These are phyloP conservation scores for Erodium trifolium DNA, from an alignment of 441 rosid genomes.

Conservation along the genomic window DNA sequence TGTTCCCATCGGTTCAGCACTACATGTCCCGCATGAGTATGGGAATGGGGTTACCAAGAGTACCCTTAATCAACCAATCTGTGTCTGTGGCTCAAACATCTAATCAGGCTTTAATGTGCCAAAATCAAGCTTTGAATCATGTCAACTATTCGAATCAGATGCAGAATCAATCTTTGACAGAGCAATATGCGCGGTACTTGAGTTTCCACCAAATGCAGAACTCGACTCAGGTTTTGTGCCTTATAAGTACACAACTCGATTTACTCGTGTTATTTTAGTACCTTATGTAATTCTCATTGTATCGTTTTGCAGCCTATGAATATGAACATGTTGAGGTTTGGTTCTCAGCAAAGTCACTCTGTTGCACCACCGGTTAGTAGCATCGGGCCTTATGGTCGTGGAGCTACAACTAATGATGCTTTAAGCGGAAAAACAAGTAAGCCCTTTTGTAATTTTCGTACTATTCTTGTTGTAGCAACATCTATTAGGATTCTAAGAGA, in stretches of 20 bases:
- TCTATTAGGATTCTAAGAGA: not conserved
- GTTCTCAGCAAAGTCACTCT: constrained; percentile 35
- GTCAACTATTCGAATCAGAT: constrained; percentile 31
- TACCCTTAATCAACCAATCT: constrained; percentile 38
- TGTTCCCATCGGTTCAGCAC: constrained; percentile 57
- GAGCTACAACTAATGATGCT: constrained; percentile 30
- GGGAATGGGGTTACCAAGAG: constrained; percentile 35
- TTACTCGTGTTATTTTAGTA: not conserved
- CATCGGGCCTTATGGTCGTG: constrained; percentile 17
- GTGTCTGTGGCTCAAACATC: constrained; percentile 30
- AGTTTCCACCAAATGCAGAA: constrained; percentile 46
- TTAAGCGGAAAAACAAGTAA: constrained; percentile 26
- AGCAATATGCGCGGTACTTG: constrained; percentile 42
- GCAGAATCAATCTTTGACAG: constrained; percentile 36
- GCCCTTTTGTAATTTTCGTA: constrained; percentile 5
- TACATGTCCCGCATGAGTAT: constrained; percentile 48
- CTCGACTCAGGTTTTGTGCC: constrained; percentile 41
- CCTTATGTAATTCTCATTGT: not conserved
- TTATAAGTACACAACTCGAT: not conserved
- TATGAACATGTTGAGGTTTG: constrained; percentile 31
- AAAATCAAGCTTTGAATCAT: constrained; percentile 29
- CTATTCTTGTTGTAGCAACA: not conserved
- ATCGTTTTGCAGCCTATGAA: constrained; percentile 37
- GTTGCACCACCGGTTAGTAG: constrained; percentile 18
- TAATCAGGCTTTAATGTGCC: constrained; percentile 32